A percentile compares a stretch with the other conserved stretches of the same genome.
Conservation (phyloP, 176 grass and related monocot species). For the Hyparrhenia diplandra region DNA sequence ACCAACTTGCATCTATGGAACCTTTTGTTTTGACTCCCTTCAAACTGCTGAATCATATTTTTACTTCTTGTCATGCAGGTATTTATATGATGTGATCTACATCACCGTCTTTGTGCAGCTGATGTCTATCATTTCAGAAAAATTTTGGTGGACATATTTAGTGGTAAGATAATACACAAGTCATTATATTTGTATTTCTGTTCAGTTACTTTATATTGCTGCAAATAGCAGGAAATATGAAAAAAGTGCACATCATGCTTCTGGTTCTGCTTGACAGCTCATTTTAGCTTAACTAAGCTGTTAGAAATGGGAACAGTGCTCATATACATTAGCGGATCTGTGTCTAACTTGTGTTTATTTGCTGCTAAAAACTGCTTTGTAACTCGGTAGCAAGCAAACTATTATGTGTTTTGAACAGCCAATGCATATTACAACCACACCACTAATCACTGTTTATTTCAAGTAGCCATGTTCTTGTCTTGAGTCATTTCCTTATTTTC, state of each 20-base stretch:
- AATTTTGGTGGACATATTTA: constrained; percentile 97
- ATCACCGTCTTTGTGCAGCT: constrained; percentile 89
- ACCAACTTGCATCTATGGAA: background rate
- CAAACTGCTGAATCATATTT: background rate
- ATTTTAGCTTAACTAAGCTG: background rate
- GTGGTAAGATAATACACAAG: constrained; percentile 50
- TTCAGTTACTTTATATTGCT: background rate
- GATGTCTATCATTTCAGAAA: constrained; percentile 82
- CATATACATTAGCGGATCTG: background rate
- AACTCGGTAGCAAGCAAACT: background rate
- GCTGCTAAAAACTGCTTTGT: background rate
- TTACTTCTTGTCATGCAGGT: constrained; percentile 37
- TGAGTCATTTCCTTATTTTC: background rate
- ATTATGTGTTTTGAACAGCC: background rate
- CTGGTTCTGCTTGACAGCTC: background rate
- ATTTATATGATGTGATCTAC: constrained; percentile 94
- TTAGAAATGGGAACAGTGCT: background rate
- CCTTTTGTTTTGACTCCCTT: background rate
- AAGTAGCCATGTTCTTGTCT: background rate
- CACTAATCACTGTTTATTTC: background rate
- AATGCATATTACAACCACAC: background rate
- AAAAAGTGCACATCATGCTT: background rate
- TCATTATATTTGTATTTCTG: constrained; percentile 2
- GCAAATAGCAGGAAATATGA: background rate
- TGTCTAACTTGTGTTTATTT: background rate